Conservation (phyloP, 1,284 basidiomycete species). For the Fomitopsis pinicola region DNA sequence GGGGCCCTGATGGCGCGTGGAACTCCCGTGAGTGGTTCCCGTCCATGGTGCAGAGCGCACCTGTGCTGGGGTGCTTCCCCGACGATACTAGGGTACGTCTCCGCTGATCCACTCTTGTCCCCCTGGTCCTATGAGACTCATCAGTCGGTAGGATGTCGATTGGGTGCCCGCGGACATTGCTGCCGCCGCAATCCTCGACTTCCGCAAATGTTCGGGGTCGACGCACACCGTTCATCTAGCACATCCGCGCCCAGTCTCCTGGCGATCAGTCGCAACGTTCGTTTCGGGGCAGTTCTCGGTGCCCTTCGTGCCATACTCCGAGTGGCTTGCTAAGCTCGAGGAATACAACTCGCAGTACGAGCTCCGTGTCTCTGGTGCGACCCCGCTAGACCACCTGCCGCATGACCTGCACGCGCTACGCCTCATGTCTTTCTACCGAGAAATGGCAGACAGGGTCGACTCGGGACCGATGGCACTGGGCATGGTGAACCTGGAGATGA, state of each 20-base stretch:
- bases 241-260: constrained; percentile 23
- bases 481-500: not conserved
- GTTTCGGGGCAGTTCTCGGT: constrained; percentile 16
- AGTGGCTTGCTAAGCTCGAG: constrained; percentile 18
- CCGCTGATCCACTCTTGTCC: constrained; percentile 8
- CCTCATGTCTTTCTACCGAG: not conserved
- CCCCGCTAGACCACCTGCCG: not conserved
- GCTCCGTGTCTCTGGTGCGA: not conserved
- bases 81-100: constrained; percentile 15
- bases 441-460: not conserved
- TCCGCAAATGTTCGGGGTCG: constrained; percentile 8
- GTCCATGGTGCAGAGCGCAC: constrained; percentile 33
- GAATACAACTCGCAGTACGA: not conserved
- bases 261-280: constrained; percentile 14
- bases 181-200: constrained; percentile 20
- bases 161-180: constrained; percentile 25
- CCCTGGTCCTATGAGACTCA: not conserved
- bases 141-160: constrained; percentile 9
- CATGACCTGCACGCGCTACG: not conserved
- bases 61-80: constrained; percentile 25
- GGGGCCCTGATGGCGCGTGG: constrained; percentile 37
- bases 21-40: constrained; percentile 42
- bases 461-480: not conserved
- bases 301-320: constrained; percentile 18
- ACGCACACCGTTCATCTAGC: constrained; percentile 24